A percentile compares a stretch with the other conserved stretches of the same genome.
Evolutionary conservation across 805 yeast genomes (phyloP).

Genomic region (Barnettozyma wickerhamii): DNA sequence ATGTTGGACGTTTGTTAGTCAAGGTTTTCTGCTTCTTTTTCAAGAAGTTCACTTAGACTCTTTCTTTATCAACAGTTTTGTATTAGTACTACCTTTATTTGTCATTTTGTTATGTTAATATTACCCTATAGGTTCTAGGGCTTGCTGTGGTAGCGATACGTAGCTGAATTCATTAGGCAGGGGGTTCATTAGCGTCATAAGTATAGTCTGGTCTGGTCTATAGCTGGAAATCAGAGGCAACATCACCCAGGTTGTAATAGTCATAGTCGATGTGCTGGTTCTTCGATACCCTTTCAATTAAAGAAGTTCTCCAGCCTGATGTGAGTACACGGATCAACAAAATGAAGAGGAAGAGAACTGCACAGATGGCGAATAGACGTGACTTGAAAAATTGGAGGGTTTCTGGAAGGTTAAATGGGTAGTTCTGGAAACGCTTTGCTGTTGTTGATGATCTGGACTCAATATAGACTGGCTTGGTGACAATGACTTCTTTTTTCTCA

Average conservation of each 20-base stretch:
- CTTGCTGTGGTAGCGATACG: background rate
- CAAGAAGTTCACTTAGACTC: slow-evolving; percentile 18
- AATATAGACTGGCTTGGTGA: slow-evolving; percentile 3
- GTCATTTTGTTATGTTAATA: no score
- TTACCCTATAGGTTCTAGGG: background rate
- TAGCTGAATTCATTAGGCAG: slow-evolving; percentile 1
- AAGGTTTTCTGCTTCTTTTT: slow-evolving; percentile 33
- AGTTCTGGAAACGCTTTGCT: background rate
- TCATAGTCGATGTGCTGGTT: slow-evolving; percentile 22
- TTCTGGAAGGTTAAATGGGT: background rate
- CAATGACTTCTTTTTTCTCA: slow-evolving; percentile 8
- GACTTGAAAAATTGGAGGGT: background rate
- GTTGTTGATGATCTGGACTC: background rate
- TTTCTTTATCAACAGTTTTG: no score
- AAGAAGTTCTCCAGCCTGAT: slow-evolving; percentile 3
- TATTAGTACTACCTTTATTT: no score
- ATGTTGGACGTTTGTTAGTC: slow-evolving; percentile 19
- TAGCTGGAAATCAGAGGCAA: slow-evolving; percentile 13
- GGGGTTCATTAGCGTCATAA: no score
- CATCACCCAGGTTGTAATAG: slow-evolving; percentile 17
- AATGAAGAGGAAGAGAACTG: background rate
- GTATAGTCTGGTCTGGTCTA: no score
- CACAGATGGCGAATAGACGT: background rate
- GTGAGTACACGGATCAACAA: background rate
- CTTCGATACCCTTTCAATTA: background rate